Evolutionary conservation across 169 alveolate species (phyloP), one percentile per base, ranked within the genome.

Genomic region (Eimeria necatrix): DNA sequence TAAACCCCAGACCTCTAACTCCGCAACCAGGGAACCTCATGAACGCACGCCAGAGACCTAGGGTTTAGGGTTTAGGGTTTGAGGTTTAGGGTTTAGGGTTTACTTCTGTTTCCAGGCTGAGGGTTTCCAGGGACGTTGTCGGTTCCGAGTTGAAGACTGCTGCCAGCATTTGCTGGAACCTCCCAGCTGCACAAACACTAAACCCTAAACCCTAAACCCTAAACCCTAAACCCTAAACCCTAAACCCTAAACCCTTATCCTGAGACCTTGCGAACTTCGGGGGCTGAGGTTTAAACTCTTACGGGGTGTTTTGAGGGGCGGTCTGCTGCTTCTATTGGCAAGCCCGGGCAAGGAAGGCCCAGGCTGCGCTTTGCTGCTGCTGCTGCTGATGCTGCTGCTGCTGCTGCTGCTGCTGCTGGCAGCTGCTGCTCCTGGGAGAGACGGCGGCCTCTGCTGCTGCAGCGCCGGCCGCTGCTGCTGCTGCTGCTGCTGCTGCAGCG

Each of bases 401-500:
- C 61, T 32, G 56, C 61, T 76, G 87, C 61, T 76, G 53, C 61
- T 76, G 26, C 87, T 76, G 26, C 4, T 7, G 26, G 61, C 56
- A 5, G 61, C 87, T 76, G 83, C 83, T 9, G 83, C 83, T 16
- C 53, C 83, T 71, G 46, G 46, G 6, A 26, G 61, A 3, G 22
- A 22, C 56, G 4, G 64, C 18, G 14, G 26, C 76, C 20, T 10
- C 87, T 76, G 87, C 87, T 49, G 87, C 87, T n/a, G 61, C 87
- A 76, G 61, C 56, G 8, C 51, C 56, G 64, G 12, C 64, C 8
- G 53, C 64, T 41, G 53, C 61, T 49, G 87, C 64, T 76, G 53
- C 61, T 76, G 83, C 83, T 71, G 83, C 83, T 71, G 83, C 83
- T 71, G 83, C 83, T 71, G 83, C 83, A n/a, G 83, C 83, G 14